Evolutionary conservation across 164 flowering plant species (phyloP).

Genomic region (Vitis amurensis): DNA sequence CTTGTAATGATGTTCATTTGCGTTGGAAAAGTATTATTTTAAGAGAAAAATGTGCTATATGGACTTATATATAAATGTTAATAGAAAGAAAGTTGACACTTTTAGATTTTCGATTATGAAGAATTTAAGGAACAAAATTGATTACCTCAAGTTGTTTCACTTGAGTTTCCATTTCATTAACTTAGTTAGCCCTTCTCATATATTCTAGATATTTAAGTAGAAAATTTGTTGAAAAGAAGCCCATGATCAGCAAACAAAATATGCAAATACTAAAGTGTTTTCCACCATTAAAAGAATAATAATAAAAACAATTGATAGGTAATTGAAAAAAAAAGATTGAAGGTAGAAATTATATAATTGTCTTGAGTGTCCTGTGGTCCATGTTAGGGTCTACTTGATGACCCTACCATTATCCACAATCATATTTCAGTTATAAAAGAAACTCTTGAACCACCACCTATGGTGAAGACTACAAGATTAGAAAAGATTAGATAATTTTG

Average conservation of each 20-base stretch:
- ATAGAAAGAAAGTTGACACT: not conserved
- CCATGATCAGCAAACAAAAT: constrained; percentile 7
- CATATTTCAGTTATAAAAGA: too few species aligned
- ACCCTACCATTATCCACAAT: too few species aligned
- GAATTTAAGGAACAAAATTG: too few species aligned
- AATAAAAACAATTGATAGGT: too few species aligned
- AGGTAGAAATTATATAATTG: too few species aligned
- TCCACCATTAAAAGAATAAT: too few species aligned
- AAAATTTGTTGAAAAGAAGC: constrained; percentile 17
- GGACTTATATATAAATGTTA: constrained; percentile 5
- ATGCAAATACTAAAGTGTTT: not conserved
- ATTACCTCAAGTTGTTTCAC: constrained; percentile 18
- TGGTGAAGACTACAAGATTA: too few species aligned
- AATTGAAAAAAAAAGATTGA: not conserved
- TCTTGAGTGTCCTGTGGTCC: too few species aligned
- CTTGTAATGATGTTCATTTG: not conserved
- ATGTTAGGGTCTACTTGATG: too few species aligned
- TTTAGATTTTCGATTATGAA: too few species aligned
- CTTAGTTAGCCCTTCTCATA: constrained; percentile 13
- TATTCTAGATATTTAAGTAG: constrained; percentile 21
- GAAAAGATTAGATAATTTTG: too few species aligned
- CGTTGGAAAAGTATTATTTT: constrained; percentile 13
- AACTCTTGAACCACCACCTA: too few species aligned
- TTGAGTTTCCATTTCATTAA: constrained; percentile 15
- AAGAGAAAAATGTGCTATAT: constrained; percentile 14